Conservation (phyloP, 2,329 filamentous ascomycete species). For the Colletotrichum truncatum region DNA sequence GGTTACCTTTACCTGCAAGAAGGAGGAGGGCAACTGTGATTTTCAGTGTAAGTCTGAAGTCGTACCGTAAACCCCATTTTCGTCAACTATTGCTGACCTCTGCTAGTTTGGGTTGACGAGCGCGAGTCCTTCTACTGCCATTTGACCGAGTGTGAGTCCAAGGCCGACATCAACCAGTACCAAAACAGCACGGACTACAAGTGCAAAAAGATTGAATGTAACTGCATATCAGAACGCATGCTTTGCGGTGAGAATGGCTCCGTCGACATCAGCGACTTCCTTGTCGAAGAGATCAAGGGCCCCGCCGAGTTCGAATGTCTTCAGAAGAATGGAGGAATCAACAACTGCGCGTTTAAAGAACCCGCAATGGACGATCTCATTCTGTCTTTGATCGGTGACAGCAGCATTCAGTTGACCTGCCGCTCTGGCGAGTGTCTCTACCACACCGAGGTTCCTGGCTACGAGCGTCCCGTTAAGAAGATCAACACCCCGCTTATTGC, state of each 20-base stretch:
- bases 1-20: slow-evolving; percentile 92
- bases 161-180: slow-evolving; percentile 71
- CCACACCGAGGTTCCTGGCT: slow-evolving; percentile 91
- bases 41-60: slow-evolving; percentile 80
- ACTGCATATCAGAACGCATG: slow-evolving; percentile 90
- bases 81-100: slow-evolving; percentile 3
- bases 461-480: slow-evolving; percentile 85
- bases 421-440: slow-evolving; percentile 92
- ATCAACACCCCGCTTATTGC: slow-evolving; percentile 98
- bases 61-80: neutral
- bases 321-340: slow-evolving; percentile 68
- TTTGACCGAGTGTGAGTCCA: slow-evolving; percentile 81
- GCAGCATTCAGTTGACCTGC: slow-evolving; percentile 86
- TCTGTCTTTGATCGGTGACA: slow-evolving; percentile 87
- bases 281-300: slow-evolving; percentile 83
- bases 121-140: slow-evolving; percentile 97
- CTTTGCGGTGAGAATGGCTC: slow-evolving; percentile 92
- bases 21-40: slow-evolving; percentile 79
- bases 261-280: slow-evolving; percentile 90
- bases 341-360: slow-evolving; percentile 85
- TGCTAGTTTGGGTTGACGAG: slow-evolving; percentile 91
- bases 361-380: slow-evolving; percentile 94
- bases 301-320: slow-evolving; percentile 85
- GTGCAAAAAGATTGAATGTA: slow-evolving; percentile 86
- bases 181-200: slow-evolving; percentile 86